Evolutionary conservation across 1,139 yeast species (phyloP).

Genomic region (Hansenula sp.): DNA sequence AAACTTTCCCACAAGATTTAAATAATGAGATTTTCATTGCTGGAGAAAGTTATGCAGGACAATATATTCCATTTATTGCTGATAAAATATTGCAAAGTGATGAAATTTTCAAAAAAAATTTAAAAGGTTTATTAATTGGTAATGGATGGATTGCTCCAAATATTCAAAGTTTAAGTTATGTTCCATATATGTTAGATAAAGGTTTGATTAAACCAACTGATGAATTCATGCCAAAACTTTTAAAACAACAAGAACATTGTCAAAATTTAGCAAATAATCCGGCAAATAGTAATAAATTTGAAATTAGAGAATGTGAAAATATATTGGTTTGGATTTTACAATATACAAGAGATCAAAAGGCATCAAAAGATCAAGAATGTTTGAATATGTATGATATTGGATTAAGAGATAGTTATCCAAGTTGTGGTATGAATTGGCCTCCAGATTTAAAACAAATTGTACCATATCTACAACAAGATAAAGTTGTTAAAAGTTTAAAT

Average conservation of each 20-base stretch:
- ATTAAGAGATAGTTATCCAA: conserved; percentile 67
- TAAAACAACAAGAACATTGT: conserved; percentile 56
- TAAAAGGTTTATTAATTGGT: conserved; percentile 77
- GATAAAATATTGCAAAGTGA: conserved; percentile 52
- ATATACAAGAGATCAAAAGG: conserved; percentile 31
- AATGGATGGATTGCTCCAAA: conserved; percentile 97
- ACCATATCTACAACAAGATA: conserved; percentile 53
- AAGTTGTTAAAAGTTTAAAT: conserved; percentile 60
- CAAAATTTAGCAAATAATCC: conserved; percentile 46
- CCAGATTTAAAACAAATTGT: conserved; percentile 56
- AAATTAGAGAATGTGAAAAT: conserved; percentile 44
- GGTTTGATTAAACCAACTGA: conserved; percentile 47
- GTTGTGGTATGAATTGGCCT: conserved; percentile 97
- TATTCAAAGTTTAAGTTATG: conserved; percentile 75
- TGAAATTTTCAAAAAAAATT: conserved; percentile 29
- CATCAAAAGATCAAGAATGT: conserved; percentile 44
- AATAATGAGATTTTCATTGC: conserved; percentile 70
- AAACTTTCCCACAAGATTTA: conserved; percentile 70
- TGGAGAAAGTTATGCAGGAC: conserved; percentile 98
- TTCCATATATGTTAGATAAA: conserved; percentile 65
- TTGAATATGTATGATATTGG: conserved; percentile 80
- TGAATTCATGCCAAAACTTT: conserved; percentile 36
- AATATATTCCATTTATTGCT: conserved; percentile 88
- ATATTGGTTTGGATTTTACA: conserved; percentile 40
- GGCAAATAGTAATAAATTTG: conserved; percentile 26